Evolutionary conservation across 805 yeast genomes (phyloP), one percentile per base, ranked within the genome.

Genomic region (Hanseniaspora singularis): DNA sequence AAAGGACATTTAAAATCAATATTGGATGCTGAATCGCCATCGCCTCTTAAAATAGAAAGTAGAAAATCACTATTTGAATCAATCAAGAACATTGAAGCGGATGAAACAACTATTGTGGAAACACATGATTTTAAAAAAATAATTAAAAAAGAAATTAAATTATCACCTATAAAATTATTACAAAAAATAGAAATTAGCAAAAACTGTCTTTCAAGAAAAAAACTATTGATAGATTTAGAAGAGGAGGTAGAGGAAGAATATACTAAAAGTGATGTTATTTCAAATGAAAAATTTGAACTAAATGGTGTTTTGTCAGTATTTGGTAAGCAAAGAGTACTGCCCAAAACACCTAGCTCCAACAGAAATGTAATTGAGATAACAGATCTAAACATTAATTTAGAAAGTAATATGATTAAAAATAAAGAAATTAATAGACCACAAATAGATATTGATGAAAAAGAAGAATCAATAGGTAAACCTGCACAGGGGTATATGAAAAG

Each of bases 1-100:
- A 70, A 79, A 51, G 95, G 95, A 0, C 72, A 80, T 46, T 82
- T 83, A 0, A 59, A 82, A 28, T 77, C 92, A 15, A 67, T 85
- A 3, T 79, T 85, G 56, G 94, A 84, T 51, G 65, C 77, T 52
- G 53, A 51, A 15, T 36, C 60, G 11, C 64, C 65, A 6, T 61
- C 66, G 7, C 39, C 37, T 3, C 15, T 19, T 4, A 34, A 36
- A 23, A 3, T 23, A 23, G 27, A 9, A 5, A 36, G 19, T 6
- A 36, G n/a, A 36, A 36, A 36, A 24, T 15, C 22, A 22, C 7
- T 15, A 7, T 23, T 36, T 36, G 39, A 22, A 3, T 3, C n/a
- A 38, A 16, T 23, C 33, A 24, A 38, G 15, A 7, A 7, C 9
- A n/a, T n/a, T 20, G 12, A 26, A 16, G 7, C 3, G 12, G 33